Evolutionary conservation across 1,284 basidiomycete genomes (phyloP).

Genomic region (Ganoderma boninense): DNA sequence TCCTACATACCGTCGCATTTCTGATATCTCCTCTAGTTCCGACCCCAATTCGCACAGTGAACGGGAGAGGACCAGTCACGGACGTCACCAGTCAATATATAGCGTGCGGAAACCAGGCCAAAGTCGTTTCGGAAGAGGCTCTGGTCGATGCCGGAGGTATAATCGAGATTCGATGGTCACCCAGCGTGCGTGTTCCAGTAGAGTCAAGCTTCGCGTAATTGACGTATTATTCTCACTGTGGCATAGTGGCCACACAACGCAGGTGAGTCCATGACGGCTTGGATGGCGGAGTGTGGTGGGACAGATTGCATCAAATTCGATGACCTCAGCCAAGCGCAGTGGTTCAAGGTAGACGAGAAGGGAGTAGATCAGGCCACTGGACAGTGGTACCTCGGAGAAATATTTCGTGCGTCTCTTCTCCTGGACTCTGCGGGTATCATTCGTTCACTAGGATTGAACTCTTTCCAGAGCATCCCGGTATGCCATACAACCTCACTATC

Average conservation of each 20-base stretch:
- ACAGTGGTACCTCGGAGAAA: not conserved
- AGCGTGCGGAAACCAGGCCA: conserved; percentile 1
- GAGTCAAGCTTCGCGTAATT: not conserved
- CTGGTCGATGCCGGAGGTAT: not conserved
- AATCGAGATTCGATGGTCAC: conserved; percentile 1
- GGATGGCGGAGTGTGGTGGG: conserved; percentile 1
- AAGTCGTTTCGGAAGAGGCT: not conserved
- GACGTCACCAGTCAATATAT: not conserved
- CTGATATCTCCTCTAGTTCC: not conserved
- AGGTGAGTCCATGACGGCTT: conserved; percentile 1
- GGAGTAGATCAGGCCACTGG: not conserved
- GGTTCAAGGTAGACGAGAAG: conserved; percentile 3
- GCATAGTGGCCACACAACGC: not conserved
- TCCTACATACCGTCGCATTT: no score
- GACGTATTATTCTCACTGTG: not conserved
- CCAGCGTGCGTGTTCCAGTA: not conserved
- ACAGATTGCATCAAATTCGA: not conserved
- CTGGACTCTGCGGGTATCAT: no score
- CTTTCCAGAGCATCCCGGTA: not conserved
- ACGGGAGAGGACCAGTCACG: not conserved
- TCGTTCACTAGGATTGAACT: no score
- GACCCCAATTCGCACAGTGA: not conserved
- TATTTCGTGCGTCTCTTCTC: not conserved
- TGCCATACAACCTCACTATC: not conserved
- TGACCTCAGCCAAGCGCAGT: not conserved